Conservation (phyloP, 805 yeast species). For the Cyberlindnera bimundalis region DNA sequence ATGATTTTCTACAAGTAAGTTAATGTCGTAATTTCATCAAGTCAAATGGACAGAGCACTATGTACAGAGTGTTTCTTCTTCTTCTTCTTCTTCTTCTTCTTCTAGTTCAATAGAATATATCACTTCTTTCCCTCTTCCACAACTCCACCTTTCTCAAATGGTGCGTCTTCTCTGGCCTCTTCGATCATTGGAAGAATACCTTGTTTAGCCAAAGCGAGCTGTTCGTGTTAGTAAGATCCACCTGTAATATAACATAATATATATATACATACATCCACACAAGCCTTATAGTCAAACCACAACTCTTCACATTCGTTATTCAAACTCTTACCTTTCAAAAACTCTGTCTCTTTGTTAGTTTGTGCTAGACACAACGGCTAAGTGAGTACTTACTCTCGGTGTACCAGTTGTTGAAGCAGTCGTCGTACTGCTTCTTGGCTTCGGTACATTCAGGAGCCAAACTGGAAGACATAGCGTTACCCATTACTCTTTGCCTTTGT, state of each 20-base stretch:
- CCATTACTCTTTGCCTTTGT: constrained; percentile 40
- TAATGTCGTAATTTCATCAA: background rate
- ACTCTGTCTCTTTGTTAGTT: constrained; percentile 35
- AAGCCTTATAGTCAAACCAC: constrained; percentile 86
- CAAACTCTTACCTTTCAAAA: constrained; percentile 49
- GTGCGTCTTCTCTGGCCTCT: constrained; percentile 87
- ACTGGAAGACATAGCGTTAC: constrained; percentile 74
- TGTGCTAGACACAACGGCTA: too few relatives aligned
- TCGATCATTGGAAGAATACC: constrained; percentile 82
- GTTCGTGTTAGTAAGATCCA: constrained; percentile 8
- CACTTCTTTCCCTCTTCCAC: constrained; percentile 14
- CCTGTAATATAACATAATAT: too few relatives aligned
- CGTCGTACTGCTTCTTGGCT: constrained; percentile 80
- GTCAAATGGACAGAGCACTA: constrained; percentile 3
- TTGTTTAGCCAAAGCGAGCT: constrained; percentile 57
- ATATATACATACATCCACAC: constrained; percentile 57
- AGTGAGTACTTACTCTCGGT: constrained; percentile 58
- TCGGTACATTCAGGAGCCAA: constrained; percentile 97
- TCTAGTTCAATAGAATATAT: background rate
- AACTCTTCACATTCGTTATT: constrained; percentile 88
- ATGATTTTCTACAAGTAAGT: too few relatives aligned
- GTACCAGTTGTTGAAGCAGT: constrained; percentile 94
- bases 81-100: background rate
- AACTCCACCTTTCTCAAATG: constrained; percentile 68
- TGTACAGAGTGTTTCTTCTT: constrained; percentile 4